Conservation (phyloP, 2,329 filamentous ascomycete genomes). For the Penicillium palitans region DNA sequence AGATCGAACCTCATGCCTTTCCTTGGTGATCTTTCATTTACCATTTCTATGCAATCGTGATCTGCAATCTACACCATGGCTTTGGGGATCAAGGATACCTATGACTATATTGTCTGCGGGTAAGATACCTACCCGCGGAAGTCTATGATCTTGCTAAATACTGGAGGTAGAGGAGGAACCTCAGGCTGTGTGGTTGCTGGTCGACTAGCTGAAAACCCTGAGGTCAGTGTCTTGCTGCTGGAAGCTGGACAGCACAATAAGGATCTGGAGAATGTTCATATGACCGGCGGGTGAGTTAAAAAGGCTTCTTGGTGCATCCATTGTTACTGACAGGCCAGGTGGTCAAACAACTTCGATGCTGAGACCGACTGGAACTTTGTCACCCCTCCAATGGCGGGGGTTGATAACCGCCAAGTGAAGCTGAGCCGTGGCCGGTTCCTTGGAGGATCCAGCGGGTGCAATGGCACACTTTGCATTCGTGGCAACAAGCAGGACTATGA, state of each 20-base stretch:
- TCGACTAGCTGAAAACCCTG: constrained; percentile 48
- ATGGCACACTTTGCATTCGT: constrained; percentile 48
- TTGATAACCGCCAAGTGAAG: constrained; percentile 45
- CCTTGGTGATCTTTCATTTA: background rate
- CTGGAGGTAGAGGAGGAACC: constrained; percentile 45
- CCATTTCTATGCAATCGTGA: background rate
- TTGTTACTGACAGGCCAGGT: constrained; percentile 27
- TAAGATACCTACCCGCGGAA: constrained; percentile 8
- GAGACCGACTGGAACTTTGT: constrained; percentile 50
- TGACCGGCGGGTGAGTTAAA: constrained; percentile 42
- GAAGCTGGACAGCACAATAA: constrained; percentile 51
- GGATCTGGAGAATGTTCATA: constrained; percentile 49
- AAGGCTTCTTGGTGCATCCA: background rate
- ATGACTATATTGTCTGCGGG: constrained; percentile 37
- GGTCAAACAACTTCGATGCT: constrained; percentile 46
- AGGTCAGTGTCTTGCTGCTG: constrained; percentile 46
- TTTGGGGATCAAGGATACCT: constrained; percentile 15
- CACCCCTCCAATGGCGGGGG: constrained; percentile 41
- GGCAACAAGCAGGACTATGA: constrained; percentile 51
- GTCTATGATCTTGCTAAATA: background rate
- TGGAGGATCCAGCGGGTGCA: constrained; percentile 46
- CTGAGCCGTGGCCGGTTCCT: constrained; percentile 47
- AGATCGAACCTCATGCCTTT: background rate
- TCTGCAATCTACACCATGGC: constrained; percentile 15
- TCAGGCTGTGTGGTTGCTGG: constrained; percentile 52